A percentile compares a stretch with the other conserved stretches of the same genome.
Conservation (phyloP, 2,329 filamentous ascomycete species). For the Talaromyces sp. region DNA sequence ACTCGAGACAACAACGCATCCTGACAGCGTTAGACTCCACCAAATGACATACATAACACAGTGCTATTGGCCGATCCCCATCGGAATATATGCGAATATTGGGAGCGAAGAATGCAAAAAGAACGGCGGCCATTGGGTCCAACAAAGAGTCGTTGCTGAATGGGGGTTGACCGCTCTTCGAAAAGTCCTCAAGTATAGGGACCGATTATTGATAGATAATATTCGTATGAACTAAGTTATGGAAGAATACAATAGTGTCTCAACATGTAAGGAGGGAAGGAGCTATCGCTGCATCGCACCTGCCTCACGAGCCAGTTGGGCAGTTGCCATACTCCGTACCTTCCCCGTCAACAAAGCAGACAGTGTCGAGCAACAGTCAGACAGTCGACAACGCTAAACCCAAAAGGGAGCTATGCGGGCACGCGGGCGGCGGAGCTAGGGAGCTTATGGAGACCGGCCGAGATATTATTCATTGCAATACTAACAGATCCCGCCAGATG, state of each 20-base stretch:
- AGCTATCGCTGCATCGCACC: neutral
- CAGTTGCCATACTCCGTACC: too few species aligned
- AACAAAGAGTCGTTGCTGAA: neutral
- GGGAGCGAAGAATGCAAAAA: neutral
- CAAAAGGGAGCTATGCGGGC: conserved; percentile 27
- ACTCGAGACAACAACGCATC: neutral
- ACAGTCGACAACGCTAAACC: conserved; percentile 30
- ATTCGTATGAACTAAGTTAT: neutral
- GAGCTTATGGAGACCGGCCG: conserved; percentile 7
- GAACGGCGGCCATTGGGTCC: neutral
- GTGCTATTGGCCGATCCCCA: neutral
- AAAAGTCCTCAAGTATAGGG: neutral
- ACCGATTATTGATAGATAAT: neutral
- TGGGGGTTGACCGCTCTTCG: conserved; percentile 14
- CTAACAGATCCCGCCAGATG: conserved; percentile 17
- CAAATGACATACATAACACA: neutral
- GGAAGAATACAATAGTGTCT: neutral
- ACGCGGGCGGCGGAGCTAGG: conserved; percentile 22
- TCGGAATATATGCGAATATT: neutral
- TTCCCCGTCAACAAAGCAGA: too few species aligned
- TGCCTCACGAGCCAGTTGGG: neutral
- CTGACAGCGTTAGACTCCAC: neutral
- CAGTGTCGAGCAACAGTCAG: too few species aligned
- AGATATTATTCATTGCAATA: neutral
- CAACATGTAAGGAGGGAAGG: neutral